phyloP scores from a whole-genome alignment of 306 rosid genomes.

The Sophora flavescens region DNA sequence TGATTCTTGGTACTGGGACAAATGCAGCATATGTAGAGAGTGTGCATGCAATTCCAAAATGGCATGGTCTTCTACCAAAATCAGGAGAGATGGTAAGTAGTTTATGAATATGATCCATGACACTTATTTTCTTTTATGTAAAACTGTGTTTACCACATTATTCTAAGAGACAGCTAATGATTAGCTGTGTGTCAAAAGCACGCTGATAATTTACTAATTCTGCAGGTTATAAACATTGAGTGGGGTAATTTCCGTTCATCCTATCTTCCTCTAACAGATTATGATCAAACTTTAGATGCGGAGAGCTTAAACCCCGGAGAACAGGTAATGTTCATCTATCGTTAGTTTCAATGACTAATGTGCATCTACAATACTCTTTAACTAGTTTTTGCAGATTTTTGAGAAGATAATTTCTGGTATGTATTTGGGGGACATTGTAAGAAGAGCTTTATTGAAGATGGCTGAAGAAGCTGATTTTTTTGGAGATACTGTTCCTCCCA shows the following conservation, averaged over 20 bases:
- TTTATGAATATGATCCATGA: constrained; percentile 9
- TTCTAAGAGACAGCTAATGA: constrained; percentile 9
- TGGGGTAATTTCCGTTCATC: constrained; percentile 97
- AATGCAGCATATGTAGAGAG: constrained; percentile 95
- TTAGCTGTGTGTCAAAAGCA: constrained; percentile 16
- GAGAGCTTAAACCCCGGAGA: constrained; percentile 97
- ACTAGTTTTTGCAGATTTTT: constrained; percentile 69
- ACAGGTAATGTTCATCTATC: constrained; percentile 65
- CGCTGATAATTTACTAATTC: constrained; percentile 30
- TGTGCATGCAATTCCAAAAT: constrained; percentile 92
- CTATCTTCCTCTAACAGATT: constrained; percentile 89
- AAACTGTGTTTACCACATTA: not conserved
- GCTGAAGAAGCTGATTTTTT: constrained; percentile 93
- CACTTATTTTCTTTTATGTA: not conserved
- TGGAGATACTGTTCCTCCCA: constrained; percentile 84
- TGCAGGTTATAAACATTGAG: constrained; percentile 96
- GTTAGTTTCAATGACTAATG: constrained; percentile 16
- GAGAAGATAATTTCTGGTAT: constrained; percentile 97
- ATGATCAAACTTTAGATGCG: constrained; percentile 75
- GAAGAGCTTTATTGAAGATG: constrained; percentile 81
- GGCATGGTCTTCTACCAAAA: constrained; percentile 84
- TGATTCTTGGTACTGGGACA: constrained; percentile 98
- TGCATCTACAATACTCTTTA: constrained; percentile 40
- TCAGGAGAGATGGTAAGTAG: constrained; percentile 94
- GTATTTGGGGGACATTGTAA: constrained; percentile 93